Base-by-base conservation (phyloP, 2,329 filamentous ascomycete species). In the Colletotrichum echinochloae region DNA sequence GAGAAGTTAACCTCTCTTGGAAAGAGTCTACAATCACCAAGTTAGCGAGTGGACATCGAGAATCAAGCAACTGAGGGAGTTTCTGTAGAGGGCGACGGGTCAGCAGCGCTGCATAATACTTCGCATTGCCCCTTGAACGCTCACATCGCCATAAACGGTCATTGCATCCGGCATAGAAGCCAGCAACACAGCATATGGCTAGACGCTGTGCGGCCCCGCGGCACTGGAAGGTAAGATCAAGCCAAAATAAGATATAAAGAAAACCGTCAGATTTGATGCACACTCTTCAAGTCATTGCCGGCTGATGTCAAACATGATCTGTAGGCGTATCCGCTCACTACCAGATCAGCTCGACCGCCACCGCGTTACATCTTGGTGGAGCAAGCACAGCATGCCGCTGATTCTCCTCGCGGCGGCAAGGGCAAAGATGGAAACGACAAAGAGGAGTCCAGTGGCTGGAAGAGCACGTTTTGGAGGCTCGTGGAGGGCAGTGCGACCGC, bases 401-500 rank as follows among this genome's bases (percentile, higher is more conserved):
- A 5, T 0, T 30, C 60, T 7, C 33, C 48, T 20, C 1, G 35
- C n/a, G 11, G 46, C 3, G 39, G 39, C 23, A 33, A 62, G 23
- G n/a, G 35, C 23, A 39, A 54, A 12, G 35, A 52, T 14, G 11
- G 41, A 5, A 12, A n/a, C 5, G 60, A 44, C 2, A 4, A 23
- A 3, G 60, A 62, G 11, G 48, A 54, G 23, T 18, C 46, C 3
- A 37, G 39, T 30, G 60, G 60, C 16, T 65, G 62, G 62, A 65
- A 30, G n/a, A 9, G 35, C 39, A 51, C 62, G 18, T 65, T 65
- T n/a, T 57, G 41, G 41, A 81, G 79, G 51, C 59, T 78, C 37
- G 60, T 77, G 28, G 77, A 78, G 59, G 77, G 76, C 51, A 73
- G 74, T 28, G 76, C 76, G 5, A 77, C 76, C 3, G 77, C 77